These are phyloP conservation scores for Crinitomyces ghanaensis DNA, from an alignment of 805 yeast species.

Conservation along the genomic window DNA sequence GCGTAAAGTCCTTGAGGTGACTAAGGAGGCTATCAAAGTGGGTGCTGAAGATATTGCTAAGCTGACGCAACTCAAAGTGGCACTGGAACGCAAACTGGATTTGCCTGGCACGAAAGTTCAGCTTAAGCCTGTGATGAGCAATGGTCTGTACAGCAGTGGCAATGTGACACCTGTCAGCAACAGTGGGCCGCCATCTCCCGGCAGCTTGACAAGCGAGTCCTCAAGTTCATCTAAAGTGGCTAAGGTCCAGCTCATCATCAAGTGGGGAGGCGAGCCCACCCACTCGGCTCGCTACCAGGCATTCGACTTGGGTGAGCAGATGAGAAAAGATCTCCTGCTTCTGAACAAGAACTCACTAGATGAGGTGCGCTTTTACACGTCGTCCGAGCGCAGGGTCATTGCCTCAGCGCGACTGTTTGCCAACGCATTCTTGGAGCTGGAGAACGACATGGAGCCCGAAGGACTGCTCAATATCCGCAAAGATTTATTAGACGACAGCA, in stretches of 20 bases:
- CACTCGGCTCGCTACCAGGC: conserved; percentile 95
- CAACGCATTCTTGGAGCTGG: conserved; percentile 47
- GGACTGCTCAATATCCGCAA: conserved; percentile 74
- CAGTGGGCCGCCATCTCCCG: conserved; percentile 15
- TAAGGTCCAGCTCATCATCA: conserved; percentile 87
- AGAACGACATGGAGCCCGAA: conserved; percentile 58
- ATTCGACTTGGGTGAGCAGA: conserved; percentile 87
- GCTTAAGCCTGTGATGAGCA: conserved; percentile 73
- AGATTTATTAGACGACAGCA: conserved; percentile 87
- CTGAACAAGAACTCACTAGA: conserved; percentile 75
- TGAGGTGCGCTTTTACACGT: conserved; percentile 77
- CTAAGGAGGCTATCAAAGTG: conserved; percentile 53
- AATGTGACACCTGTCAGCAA: background rate
- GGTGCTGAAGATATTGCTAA: conserved; percentile 75
- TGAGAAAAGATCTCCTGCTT: conserved; percentile 81
- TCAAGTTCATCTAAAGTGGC: conserved; percentile 71
- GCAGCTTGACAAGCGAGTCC: conserved; percentile 15
- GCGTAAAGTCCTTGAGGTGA: conserved; percentile 74
- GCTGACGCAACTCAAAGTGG: conserved; percentile 61
- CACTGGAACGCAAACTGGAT: conserved; percentile 76
- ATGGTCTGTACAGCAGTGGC: no score
- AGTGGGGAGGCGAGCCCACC: conserved; percentile 99
- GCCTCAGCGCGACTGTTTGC: conserved; percentile 87
- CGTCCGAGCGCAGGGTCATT: conserved; percentile 90
- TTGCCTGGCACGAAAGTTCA: conserved; percentile 97